phyloP scores from a whole-genome alignment of 2,329 filamentous ascomycete species.

The Pseudogymnoascus destructans region DNA sequence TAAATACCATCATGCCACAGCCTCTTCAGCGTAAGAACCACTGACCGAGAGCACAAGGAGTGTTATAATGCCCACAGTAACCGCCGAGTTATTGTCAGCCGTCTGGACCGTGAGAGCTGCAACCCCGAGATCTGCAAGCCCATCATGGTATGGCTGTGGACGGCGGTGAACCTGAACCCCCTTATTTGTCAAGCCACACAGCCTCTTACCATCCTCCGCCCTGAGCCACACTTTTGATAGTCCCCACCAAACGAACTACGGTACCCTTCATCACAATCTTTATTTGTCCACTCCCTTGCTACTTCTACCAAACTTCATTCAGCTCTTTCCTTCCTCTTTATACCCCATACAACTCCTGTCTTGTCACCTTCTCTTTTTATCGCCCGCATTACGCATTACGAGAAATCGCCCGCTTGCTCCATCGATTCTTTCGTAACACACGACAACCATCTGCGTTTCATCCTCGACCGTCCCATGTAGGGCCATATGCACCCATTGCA shows the following conservation, averaged over 20 bases:
- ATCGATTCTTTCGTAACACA: constrained; percentile 7
- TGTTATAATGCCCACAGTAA: background rate
- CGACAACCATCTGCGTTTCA: constrained; percentile 5
- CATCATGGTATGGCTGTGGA: background rate
- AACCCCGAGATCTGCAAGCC: too few species aligned
- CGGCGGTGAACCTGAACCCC: background rate
- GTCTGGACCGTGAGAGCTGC: background rate
- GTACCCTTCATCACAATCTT: background rate
- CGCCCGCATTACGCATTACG: background rate
- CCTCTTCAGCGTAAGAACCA: background rate
- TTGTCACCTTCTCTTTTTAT: background rate
- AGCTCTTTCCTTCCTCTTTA: background rate
- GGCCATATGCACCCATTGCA: background rate
- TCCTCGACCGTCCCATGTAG: background rate
- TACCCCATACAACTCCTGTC: background rate
- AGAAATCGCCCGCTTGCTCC: constrained; percentile 15
- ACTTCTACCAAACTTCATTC: background rate
- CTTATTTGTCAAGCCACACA: background rate
- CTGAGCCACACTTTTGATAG: background rate
- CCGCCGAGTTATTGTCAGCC: background rate
- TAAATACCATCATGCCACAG: too few species aligned
- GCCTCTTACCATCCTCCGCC: background rate
- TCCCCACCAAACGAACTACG: background rate
- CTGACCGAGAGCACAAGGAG: background rate
- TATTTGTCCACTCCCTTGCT: background rate